Evolutionary conservation across 179 eudicot species (phyloP), one percentile per base, ranked within the genome.

Genomic region (Spinacia oleracea): DNA sequence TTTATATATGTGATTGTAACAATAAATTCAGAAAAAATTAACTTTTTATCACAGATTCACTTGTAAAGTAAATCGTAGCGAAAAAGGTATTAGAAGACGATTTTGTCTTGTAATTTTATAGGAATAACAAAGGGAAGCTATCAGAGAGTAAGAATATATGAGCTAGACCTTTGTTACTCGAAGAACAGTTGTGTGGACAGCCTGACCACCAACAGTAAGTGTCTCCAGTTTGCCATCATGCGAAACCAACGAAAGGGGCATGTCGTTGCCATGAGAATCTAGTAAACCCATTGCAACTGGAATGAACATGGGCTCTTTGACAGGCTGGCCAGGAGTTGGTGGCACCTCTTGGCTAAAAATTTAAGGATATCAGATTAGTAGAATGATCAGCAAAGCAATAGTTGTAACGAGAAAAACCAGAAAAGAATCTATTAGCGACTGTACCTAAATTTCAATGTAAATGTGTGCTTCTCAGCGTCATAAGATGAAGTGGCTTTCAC

Each of bases 281-380:
- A 96, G 89, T 50, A 96, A 86, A 78, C 98, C 98, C n/a, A 89
- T 77, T 48, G 91, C 89, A 63, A 94, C 91, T 75, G 99, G 99
- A 77, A 96, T 94, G 71, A 94, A 94, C 97, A 94, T 96, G 72
- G 98, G 97, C 82, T 96, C 97, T 84, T 96, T 96, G 29, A 78
- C 78, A 0, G 87, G 87, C 83, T 96, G 99, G 35, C 99, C 97
- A 9, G 99, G 97, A 73, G 99, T 96, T 43, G 92, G 81, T 11
- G 98, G 97, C 70, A 96, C 91, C 75, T 94, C 97, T 90, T 96
- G 99, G 81, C 99, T 87, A 78, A 75, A 58, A 42, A 38, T 31
- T 40, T 42, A 79, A 81, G 63, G 67, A 31, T 34, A 27, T 31
- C 46, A 43, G 25, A 40, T 77, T 48, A 79, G 16, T 4, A 69